Evolutionary conservation across 129 eudicot species (phyloP).

Genomic region (Tagetes erecta): DNA sequence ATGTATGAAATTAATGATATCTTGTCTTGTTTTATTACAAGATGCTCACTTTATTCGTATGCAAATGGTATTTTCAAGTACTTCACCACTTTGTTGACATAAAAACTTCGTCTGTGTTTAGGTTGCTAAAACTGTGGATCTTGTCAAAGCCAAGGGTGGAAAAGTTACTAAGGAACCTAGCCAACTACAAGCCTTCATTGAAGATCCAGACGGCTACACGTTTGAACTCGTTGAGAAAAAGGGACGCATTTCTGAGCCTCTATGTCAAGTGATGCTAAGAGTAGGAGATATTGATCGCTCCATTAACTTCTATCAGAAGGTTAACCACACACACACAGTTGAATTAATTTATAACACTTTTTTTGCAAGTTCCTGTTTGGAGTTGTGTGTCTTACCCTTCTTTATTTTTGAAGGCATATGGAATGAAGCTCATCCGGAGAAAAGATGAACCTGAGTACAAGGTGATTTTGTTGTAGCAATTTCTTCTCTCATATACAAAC

Average conservation of each 20-base stretch:
- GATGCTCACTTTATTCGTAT: neutral
- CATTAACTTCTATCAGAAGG: constrained; percentile 74
- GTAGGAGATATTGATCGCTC: constrained; percentile 92
- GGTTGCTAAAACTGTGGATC: constrained; percentile 75
- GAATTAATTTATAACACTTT: neutral
- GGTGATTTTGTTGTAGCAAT: constrained; percentile 38
- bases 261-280: constrained; percentile 82
- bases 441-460: constrained; percentile 77
- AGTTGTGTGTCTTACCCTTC: constrained; percentile 1
- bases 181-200: constrained; percentile 64
- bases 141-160: constrained; percentile 86
- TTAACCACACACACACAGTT: constrained; percentile 14
- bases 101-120: constrained; percentile 11
- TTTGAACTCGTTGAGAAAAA: constrained; percentile 77
- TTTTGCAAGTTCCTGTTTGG: neutral
- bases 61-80: neutral
- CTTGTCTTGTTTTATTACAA: no score
- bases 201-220: constrained; percentile 91
- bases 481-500: constrained; percentile 12
- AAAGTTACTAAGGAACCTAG: constrained; percentile 74
- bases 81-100: neutral
- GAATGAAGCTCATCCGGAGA: constrained; percentile 79
- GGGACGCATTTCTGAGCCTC: constrained; percentile 68
- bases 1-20: neutral
- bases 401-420: constrained; percentile 64